Base-by-base conservation (phyloP, 208 protist species). In the Trypanosoma theileri region DNA sequence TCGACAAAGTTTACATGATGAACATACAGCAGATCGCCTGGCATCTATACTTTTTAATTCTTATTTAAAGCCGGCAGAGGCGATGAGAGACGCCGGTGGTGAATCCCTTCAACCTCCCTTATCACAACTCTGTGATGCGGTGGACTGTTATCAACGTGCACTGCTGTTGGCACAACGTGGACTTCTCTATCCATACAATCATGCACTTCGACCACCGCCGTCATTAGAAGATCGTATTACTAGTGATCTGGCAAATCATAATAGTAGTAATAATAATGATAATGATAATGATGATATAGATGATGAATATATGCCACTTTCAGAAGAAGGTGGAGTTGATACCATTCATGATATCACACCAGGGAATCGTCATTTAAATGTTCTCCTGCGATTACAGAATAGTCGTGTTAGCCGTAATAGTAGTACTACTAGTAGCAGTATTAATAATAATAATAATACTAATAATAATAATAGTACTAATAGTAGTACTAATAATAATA, bases 151-250 rank as follows among this genome's bases (percentile, higher is more conserved):
- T 41, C 46, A 44, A 17, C 14, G 52, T 35, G 63, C 57, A 0
- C 50, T 76, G 22, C 22, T 9, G 0, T 48, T 50, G 12, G 71
- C 64, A 13, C 71, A 76, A 42, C 45, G 40, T 13, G 71, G 71
- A 55, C n/a, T 76, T 48, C 58, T 63, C 2, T 67, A 69, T 42
- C 64, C 71, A 46, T 76, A 76, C 42, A 22, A 21, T 24, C 62
- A 66, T 51, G 56, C 64, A 2, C 35, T 76, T 21, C 62, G 64
- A 14, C 71, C 71, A 21, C 71, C 71, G 42, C 71, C 54, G 11
- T 76, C 71, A 4, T 21, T 76, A 17, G 71, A 76, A 41, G 71
- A 76, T 50, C 71, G 71, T 31, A 40, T 35, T 10, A 63, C 51
- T 35, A 35, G 28, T 19, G 41, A 57, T 44, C 17, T 44, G 1